A percentile compares a stretch with the other conserved stretches of the same genome.
Conservation (phyloP, 1,139 yeast genomes). For the Saccharomyces hybrid region DNA sequence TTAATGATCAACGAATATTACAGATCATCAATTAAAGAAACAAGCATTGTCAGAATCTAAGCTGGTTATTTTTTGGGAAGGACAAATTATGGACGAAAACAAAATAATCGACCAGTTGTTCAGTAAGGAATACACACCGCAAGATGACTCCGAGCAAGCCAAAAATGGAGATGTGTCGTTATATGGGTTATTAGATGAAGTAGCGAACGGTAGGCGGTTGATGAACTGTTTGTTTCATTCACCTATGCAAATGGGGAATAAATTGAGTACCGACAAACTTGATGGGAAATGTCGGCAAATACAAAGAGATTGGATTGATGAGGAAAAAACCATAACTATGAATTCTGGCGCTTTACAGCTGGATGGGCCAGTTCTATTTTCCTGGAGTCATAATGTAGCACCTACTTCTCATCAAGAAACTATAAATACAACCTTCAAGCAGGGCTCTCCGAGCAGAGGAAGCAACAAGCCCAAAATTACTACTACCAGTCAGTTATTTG, state of each 20-base stretch:
- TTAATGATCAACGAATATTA: not conserved
- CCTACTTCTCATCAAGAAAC: conserved; percentile 1
- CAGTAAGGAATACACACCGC: not conserved
- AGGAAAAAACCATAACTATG: conserved; percentile 14
- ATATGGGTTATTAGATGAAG: conserved; percentile 20
- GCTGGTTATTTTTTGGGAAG: not conserved
- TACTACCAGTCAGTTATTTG: conserved; percentile 16
- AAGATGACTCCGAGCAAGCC: not conserved
- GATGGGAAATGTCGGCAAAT: conserved; percentile 8
- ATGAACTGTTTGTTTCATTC: conserved; percentile 16
- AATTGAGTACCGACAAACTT: not conserved
- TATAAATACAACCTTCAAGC: not conserved
- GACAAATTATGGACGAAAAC: not conserved
- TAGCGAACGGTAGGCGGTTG: conserved; percentile 18
- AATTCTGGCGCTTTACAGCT: conserved; percentile 9
- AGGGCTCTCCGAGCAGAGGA: not conserved
- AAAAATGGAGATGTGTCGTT: conserved; percentile 6
- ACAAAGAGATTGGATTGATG: conserved; percentile 18
- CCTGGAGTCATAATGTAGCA: conserved; percentile 19
- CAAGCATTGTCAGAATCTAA: not conserved
- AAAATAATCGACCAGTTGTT: not conserved
- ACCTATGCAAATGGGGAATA: not conserved
- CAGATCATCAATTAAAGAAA: not conserved
- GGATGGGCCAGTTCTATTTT: conserved; percentile 23
- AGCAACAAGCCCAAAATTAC: conserved; percentile 3